These are phyloP conservation scores for Backusella luteola DNA, from an alignment of 192 early-diverging fungal species.

Conservation along the genomic window DNA sequence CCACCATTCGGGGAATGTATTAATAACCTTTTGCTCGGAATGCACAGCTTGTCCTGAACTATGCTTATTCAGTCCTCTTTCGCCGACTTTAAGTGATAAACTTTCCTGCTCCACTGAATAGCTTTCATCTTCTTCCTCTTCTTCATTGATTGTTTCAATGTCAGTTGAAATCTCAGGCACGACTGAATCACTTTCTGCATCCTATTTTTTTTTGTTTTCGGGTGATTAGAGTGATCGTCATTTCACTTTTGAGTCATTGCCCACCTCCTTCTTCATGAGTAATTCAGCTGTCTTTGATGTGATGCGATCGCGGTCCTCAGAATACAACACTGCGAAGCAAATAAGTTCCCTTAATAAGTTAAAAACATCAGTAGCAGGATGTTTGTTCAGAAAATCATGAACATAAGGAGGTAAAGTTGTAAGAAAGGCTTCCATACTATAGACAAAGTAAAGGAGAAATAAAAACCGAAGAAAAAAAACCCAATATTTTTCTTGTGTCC, in stretches of 20 bases:
- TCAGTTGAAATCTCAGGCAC: neutral
- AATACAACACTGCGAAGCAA: slow-evolving; percentile 39
- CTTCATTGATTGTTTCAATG: slow-evolving; percentile 8
- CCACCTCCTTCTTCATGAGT: neutral
- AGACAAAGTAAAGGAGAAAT: neutral
- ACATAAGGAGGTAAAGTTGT: slow-evolving; percentile 41
- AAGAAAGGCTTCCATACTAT: slow-evolving; percentile 34
- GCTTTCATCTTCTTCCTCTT: neutral
- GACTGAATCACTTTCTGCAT: neutral
- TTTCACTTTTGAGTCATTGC: neutral
- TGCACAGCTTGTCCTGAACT: neutral
- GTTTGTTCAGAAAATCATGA: slow-evolving; percentile 27
- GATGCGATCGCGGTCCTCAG: slow-evolving; percentile 28
- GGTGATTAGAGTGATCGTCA: neutral
- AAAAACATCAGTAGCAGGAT: slow-evolving; percentile 31
- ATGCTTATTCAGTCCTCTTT: neutral
- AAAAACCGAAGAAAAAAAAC: neutral
- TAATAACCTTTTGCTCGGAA: neutral
- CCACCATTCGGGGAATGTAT: slow-evolving; percentile 33
- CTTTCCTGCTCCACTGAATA: neutral
- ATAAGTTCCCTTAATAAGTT: slow-evolving; percentile 34
- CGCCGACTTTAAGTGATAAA: neutral
- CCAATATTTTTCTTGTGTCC: neutral
- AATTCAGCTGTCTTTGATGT: neutral
- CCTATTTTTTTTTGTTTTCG: neutral